Evolutionary conservation across 1,284 basidiomycete genomes (phyloP).

Genomic region (Prillingera fragicola): DNA sequence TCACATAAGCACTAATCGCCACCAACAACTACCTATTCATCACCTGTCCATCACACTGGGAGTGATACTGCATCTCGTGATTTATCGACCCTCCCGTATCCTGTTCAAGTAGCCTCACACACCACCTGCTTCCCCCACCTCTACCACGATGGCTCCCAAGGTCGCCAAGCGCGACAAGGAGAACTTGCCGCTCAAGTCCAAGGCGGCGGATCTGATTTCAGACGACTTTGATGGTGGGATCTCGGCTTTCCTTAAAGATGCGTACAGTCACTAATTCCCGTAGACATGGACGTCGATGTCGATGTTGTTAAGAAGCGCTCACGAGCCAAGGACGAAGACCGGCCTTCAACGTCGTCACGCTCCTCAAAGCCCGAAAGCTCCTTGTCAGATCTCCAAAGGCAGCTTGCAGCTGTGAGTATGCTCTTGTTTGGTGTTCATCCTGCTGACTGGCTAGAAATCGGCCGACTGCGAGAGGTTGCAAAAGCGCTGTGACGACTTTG

Average conservation of each 20-base stretch:
- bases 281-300: slow-evolving; percentile 3
- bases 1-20: too few species aligned
- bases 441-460: neutral
- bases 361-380: neutral
- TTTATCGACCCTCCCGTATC: too few species aligned
- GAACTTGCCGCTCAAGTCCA: too few species aligned
- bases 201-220: too few species aligned
- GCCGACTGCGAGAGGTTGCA: slow-evolving; percentile 29
- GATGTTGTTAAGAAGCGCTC: slow-evolving; percentile 3
- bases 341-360: neutral
- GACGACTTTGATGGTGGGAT: slow-evolving; percentile 12
- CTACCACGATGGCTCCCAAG: too few species aligned
- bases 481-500: slow-evolving; percentile 34
- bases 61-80: too few species aligned
- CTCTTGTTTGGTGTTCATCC: neutral
- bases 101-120: too few species aligned
- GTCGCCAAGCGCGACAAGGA: too few species aligned
- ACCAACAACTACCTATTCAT: too few species aligned
- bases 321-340: neutral
- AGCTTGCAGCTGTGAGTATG: slow-evolving; percentile 15
- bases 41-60: too few species aligned
- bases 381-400: slow-evolving; percentile 11
- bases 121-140: too few species aligned
- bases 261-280: neutral
- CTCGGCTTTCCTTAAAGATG: too few species aligned